Evolutionary conservation across 1,284 basidiomycete species (phyloP).

Genomic region (Cutaneotrichosporon arboriforme): DNA sequence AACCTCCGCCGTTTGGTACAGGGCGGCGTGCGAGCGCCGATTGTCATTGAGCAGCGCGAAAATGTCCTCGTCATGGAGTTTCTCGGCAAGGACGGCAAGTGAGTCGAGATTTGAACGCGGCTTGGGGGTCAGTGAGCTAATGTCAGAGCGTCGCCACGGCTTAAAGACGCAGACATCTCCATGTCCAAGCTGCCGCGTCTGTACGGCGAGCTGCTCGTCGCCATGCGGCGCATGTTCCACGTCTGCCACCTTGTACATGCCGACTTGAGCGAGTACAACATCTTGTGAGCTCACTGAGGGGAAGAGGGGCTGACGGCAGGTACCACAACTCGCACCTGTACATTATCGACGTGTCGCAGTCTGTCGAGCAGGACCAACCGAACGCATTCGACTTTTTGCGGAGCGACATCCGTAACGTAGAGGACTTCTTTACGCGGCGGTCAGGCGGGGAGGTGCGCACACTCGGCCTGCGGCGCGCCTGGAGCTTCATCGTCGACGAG

Average conservation of each 20-base stretch:
- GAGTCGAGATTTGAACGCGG: constrained; percentile 11
- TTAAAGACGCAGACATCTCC: constrained; percentile 79
- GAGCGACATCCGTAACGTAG: constrained; percentile 84
- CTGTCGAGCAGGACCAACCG: constrained; percentile 97
- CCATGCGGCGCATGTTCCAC: constrained; percentile 79
- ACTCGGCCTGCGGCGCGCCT: constrained; percentile 74
- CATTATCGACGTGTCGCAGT: constrained; percentile 98
- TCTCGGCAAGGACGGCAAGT: constrained; percentile 63
- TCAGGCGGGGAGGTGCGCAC: constrained; percentile 59
- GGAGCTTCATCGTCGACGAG: constrained; percentile 78
- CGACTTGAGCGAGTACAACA: constrained; percentile 97
- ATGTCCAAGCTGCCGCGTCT: constrained; percentile 51
- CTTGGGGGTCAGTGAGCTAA: background rate
- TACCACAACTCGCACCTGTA: constrained; percentile 64
- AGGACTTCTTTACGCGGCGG: constrained; percentile 79
- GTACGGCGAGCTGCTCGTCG: constrained; percentile 75
- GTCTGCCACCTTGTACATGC: constrained; percentile 92
- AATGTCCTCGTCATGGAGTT: constrained; percentile 98
- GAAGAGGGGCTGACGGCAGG: constrained; percentile 24
- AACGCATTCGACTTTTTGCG: constrained; percentile 93
- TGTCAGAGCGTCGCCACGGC: constrained; percentile 73
- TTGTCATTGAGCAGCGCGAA: constrained; percentile 86
- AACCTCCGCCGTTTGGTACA: constrained; percentile 79
- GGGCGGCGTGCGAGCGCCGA: constrained; percentile 79
- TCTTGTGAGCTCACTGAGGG: constrained; percentile 60